Evolutionary conservation across 2,329 filamentous ascomycete species (phyloP), one percentile per base, ranked within the genome.

Genomic region (Stylonectria norvegica): DNA sequence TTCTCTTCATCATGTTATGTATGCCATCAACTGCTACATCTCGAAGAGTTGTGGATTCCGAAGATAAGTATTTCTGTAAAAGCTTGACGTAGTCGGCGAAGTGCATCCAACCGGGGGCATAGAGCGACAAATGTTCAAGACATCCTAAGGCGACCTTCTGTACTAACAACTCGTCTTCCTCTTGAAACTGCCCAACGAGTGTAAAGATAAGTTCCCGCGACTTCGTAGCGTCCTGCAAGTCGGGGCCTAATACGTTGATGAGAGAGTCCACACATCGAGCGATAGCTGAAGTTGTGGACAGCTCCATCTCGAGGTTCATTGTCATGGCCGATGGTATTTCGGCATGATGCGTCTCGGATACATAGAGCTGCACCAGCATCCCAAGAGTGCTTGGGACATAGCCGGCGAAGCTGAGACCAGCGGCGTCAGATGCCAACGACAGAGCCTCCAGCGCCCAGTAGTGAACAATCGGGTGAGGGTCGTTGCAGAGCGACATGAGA

Each of bases 401-500:
- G 23, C 83, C 81, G 1, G 90, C 89, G 63, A 96, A 98, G 18
- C 88, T 91, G 42, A 98, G 71, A 0, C 93, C 93, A 2, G 93
- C 90, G 9, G 91, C 93, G 57, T 96, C 91, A 3, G 91, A 86
- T 10, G 95, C 89, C 37, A 86, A 75, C 2, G 87, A 84, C 20
- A 98, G 66, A 8, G 89, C 91, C 60, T 96, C 89, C 31, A 98
- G 71, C 3, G 94, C 91, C 89, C 90, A 97, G 60, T 91, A 95
- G 64, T 98, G 93, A 7, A 98, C 93, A 1, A 87, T 83, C 0
- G 93, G 90, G 61, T 98, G 93, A 15, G 91, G 88, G 58, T 98
- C 93, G 53, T 90, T 95, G 62, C 89, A 91, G 8, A 98, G 75
- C 6, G 93, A 97, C 86, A 97, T 95, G n/a, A 98, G 71, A 27